Conservation (phyloP, 495 filamentous ascomycete species). For the Pyrenula massariospora region DNA sequence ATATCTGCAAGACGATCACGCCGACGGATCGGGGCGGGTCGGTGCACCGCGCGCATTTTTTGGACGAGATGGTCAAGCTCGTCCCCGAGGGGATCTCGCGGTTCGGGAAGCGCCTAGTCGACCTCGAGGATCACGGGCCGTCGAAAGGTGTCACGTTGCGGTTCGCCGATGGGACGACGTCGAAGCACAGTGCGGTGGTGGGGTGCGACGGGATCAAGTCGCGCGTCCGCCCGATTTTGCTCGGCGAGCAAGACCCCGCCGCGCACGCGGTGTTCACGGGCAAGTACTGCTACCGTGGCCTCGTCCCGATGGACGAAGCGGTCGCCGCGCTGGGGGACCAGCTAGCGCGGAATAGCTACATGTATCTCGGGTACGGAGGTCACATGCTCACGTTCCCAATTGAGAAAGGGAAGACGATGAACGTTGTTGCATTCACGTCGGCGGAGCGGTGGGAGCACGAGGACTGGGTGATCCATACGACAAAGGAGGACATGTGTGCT, state of each 20-base stretch:
- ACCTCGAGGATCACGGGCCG: slow-evolving; percentile 10
- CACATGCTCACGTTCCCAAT: slow-evolving; percentile 38
- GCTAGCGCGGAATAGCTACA: slow-evolving; percentile 27
- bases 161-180: slow-evolving; percentile 24
- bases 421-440: slow-evolving; percentile 25
- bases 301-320: slow-evolving; percentile 40
- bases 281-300: slow-evolving; percentile 37
- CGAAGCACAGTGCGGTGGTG: slow-evolving; percentile 25
- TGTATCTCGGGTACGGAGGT: slow-evolving; percentile 30
- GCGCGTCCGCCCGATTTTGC: slow-evolving; percentile 22
- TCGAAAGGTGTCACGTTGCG: slow-evolving; percentile 15
- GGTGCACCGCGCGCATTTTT: slow-evolving; percentile 18
- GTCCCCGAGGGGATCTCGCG: slow-evolving; percentile 13
- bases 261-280: slow-evolving; percentile 30
- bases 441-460: slow-evolving; percentile 30
- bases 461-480: slow-evolving; percentile 43
- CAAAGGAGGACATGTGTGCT: slow-evolving; percentile 40
- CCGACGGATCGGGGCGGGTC: background rate
- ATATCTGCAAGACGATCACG: background rate
- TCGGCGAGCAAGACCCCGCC: slow-evolving; percentile 24
- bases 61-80: slow-evolving; percentile 12
- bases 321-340: slow-evolving; percentile 34
- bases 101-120: slow-evolving; percentile 10
- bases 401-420: slow-evolving; percentile 28
- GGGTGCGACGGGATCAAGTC: slow-evolving; percentile 43